phyloP scores from a whole-genome alignment of 2,329 filamentous ascomycete species.

The Alternaria burnsii region DNA sequence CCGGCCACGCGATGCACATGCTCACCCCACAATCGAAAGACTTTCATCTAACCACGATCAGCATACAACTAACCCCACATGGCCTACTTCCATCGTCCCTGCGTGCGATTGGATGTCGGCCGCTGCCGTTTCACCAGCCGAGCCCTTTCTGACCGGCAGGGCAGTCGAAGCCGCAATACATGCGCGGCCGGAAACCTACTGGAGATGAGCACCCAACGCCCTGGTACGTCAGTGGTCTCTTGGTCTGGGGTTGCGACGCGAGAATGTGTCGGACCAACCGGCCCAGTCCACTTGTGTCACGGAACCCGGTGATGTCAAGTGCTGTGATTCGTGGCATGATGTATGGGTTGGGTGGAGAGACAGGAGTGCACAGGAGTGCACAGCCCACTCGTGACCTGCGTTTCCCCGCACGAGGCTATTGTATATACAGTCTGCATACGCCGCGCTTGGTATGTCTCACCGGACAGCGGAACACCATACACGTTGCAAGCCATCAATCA shows the following conservation, averaged over 20 bases:
- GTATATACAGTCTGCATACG: conserved; percentile 35
- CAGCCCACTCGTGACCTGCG: conserved; percentile 39
- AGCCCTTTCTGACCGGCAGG: conserved; percentile 22
- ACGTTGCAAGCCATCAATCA: conserved; percentile 23
- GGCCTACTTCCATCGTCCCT: conserved; percentile 17
- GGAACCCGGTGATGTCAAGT: conserved; percentile 24
- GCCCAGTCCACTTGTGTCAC: conserved; percentile 15
- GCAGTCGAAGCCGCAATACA: conserved; percentile 22
- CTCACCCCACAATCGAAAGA: conserved; percentile 34
- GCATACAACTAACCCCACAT: conserved; percentile 28
- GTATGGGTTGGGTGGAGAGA: conserved; percentile 38
- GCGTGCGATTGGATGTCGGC: conserved; percentile 24
- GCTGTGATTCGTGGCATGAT: conserved; percentile 48
- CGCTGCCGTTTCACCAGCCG: conserved; percentile 29
- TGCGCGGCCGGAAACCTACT: conserved; percentile 46
- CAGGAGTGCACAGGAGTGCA: conserved; percentile 27
- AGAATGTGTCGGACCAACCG: conserved; percentile 39
- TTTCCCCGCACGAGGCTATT: conserved; percentile 33
- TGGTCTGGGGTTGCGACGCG: conserved; percentile 29
- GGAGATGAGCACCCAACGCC: conserved; percentile 21
- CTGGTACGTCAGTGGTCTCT: conserved; percentile 33
- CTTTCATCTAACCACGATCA: conserved; percentile 21
- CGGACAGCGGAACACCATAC: conserved; percentile 25
- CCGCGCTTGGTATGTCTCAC: conserved; percentile 24
- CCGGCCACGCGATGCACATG: conserved; percentile 12